Evolutionary conservation across 495 filamentous ascomycete genomes (phyloP), one percentile per base, ranked within the genome.

Genomic region (Tuber microsphaerosporum): DNA sequence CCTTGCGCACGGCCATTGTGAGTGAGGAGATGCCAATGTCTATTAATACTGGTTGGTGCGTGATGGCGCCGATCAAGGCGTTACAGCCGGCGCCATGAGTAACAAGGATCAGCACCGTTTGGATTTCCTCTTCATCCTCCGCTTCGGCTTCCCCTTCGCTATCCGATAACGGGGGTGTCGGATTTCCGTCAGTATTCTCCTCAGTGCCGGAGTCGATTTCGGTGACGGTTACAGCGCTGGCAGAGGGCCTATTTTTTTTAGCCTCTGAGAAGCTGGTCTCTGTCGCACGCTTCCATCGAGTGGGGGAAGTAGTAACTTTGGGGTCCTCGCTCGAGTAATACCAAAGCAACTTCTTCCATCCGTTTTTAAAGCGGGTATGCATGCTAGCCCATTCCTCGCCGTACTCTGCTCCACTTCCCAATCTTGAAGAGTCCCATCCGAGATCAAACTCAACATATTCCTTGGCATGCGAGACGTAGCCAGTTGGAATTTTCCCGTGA

Each of bases 41-140:
- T 71, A 95, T 87, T 12, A 99, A 87, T 2, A 94, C 92, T 0
- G 95, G 93, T 77, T 94, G 91, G 73, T 94, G 91, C 0, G 92
- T 96, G 73, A 99, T 86, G 7, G 93, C 93, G 9, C 94, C 94
- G 71, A 98, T 94, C 70, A 99, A 84, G 0, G 95, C 96, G 84
- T 99, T 99, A 84, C 95, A 97, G 71, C 94, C 96, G 17, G 96
- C 96, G n/a, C 94, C 94, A 81, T 99, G 95, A 0, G 96, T 97
- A 71, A 99, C 93, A 19, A 99, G 84, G 43, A 99, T 87, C n/a
- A 99, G 84, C 10, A 98, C 89, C 0, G 92, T 88, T 79, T 98
- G 92, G 7, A 87, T 85, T 39, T 90, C 88, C 4, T 87, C 85
- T 19, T 88, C 84, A 8, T 87, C 69, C 6, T 84, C 80, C 34